Evolutionary conservation across 768 basidiomycete genomes (phyloP).

Genomic region (Phallus indusiatus): DNA sequence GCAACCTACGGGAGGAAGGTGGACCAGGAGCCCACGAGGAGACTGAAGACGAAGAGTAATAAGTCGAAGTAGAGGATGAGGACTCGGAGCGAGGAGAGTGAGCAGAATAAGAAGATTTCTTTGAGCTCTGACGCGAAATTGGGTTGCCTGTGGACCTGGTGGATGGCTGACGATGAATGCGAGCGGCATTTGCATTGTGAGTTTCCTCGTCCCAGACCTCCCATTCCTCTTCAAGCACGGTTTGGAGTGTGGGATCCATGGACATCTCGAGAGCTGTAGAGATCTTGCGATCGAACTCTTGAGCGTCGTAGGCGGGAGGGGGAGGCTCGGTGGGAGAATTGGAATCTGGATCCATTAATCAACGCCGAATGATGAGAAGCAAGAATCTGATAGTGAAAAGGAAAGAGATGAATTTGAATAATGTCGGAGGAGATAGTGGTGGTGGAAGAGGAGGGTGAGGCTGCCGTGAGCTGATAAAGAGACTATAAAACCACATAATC

Average conservation of each 20-base stretch:
- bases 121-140: not conserved
- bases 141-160: not conserved
- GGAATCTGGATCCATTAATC: not conserved
- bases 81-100: not conserved
- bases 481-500: too few species aligned
- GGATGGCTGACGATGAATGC: slow-evolving; percentile 8
- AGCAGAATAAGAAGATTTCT: not conserved
- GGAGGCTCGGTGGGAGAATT: slow-evolving; percentile 13
- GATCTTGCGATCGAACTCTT: slow-evolving; percentile 45
- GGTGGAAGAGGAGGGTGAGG: too few species aligned
- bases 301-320: slow-evolving; percentile 34
- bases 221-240: slow-evolving; percentile 36
- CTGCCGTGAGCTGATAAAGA: not conserved
- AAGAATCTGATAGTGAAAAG: not conserved
- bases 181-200: slow-evolving; percentile 25
- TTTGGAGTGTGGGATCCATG: slow-evolving; percentile 16
- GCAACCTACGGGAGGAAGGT: slow-evolving; percentile 18
- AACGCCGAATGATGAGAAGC: not conserved
- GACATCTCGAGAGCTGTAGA: slow-evolving; percentile 33
- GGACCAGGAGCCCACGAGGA: not conserved
- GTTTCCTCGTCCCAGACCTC: slow-evolving; percentile 39
- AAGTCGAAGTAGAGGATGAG: not conserved
- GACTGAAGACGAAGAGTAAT: not conserved
- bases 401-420: too few species aligned
- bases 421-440: not conserved